Evolutionary conservation across 139 green algal genomes (phyloP).

Genomic region (Chlamydomonas urium): DNA sequence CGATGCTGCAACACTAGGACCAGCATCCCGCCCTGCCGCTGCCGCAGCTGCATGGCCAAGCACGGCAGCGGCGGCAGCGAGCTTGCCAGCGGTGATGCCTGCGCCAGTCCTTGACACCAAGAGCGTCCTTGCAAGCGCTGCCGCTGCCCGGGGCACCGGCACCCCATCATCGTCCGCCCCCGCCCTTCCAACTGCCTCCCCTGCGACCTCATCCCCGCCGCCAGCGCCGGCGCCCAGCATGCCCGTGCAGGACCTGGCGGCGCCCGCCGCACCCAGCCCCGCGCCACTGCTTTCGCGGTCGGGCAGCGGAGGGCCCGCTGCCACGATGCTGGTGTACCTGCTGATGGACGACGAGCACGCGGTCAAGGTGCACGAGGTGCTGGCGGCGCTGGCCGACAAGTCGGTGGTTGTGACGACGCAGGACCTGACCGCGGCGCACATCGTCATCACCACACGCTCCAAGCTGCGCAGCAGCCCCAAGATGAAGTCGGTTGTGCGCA

Average conservation of each 20-base stretch:
- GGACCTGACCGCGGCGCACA: background rate
- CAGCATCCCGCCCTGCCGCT: too few species aligned
- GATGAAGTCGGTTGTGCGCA: slow-evolving; percentile 6
- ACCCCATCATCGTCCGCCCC: too few species aligned
- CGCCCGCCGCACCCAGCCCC: too few species aligned
- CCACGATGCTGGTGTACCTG: slow-evolving; percentile 9
- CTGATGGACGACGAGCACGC: slow-evolving; percentile 17
- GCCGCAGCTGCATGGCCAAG: background rate
- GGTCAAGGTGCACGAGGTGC: background rate
- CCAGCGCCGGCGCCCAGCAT: background rate
- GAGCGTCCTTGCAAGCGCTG: too few species aligned
- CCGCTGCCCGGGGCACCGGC: too few species aligned
- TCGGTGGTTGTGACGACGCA: background rate
- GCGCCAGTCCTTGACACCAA: too few species aligned
- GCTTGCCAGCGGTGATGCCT: too few species aligned
- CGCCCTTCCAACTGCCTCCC: background rate
- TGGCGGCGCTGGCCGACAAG: background rate
- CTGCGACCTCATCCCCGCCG: background rate
- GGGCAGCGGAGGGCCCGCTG: too few species aligned
- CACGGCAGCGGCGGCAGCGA: slow-evolving; percentile 7
- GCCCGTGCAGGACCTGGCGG: background rate
- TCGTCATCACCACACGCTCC: slow-evolving; percentile 22
- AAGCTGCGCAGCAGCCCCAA: slow-evolving; percentile 21
- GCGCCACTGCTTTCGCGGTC: too few species aligned
- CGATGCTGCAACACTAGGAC: too few species aligned